Percentiles rank a stretch among this genome's conserved stretches.
These are phyloP conservation scores for Termitomyces sp. DNA, from an alignment of 768 basidiomycete genomes.

Conservation along the genomic window DNA sequence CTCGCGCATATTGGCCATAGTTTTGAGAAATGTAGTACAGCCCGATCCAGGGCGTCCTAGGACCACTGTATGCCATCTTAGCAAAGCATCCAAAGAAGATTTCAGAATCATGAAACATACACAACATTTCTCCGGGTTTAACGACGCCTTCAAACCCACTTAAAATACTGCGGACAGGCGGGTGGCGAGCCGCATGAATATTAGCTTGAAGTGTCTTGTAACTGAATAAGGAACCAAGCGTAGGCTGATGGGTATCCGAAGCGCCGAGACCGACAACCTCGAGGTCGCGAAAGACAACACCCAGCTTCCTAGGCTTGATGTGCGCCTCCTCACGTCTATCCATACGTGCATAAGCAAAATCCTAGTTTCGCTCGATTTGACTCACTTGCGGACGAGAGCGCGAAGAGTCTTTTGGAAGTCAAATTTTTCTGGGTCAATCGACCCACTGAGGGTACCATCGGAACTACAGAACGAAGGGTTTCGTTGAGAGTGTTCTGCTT, in stretches of 20 bases:
- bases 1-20: slow-evolving; percentile 66
- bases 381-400: slow-evolving; percentile 20
- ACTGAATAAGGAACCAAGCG: slow-evolving; percentile 48
- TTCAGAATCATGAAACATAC: slow-evolving; percentile 34
- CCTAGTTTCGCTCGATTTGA: neutral
- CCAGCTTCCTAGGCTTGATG: slow-evolving; percentile 30
- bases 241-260: slow-evolving; percentile 37
- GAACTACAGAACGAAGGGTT: slow-evolving; percentile 10
- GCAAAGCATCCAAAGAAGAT: neutral
- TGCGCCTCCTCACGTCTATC: slow-evolving; percentile 13
- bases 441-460: slow-evolving; percentile 12
- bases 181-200: slow-evolving; percentile 44
- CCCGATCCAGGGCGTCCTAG: slow-evolving; percentile 86
- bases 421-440: slow-evolving; percentile 20
- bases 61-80: slow-evolving; percentile 45
- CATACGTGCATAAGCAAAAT: neutral
- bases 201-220: slow-evolving; percentile 30
- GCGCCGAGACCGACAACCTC: slow-evolving; percentile 45
- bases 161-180: slow-evolving; percentile 60
- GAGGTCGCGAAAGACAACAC: slow-evolving; percentile 46
- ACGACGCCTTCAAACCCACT: slow-evolving; percentile 58
- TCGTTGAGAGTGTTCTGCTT: slow-evolving; percentile 1
- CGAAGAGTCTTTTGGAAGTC: slow-evolving; percentile 24
- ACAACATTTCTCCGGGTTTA: slow-evolving; percentile 69
- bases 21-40: slow-evolving; percentile 80